A percentile compares a stretch with the other conserved stretches of the same genome.
phyloP scores from a whole-genome alignment of 352 stramenopile genomes.

The Pythium aristosporum region DNA sequence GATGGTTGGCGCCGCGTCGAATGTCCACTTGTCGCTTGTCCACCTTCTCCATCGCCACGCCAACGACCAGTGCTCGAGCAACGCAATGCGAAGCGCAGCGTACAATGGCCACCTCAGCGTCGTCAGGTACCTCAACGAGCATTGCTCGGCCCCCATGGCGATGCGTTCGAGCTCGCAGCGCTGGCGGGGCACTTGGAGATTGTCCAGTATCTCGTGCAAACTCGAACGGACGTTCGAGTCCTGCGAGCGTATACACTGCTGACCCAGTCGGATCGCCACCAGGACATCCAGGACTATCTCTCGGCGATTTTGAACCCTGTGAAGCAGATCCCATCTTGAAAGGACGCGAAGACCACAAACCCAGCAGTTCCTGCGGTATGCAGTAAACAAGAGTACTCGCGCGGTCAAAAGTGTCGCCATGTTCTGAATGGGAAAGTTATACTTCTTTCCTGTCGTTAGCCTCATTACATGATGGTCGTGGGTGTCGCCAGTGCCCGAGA shows the following conservation, averaged over 20 bases:
- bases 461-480: slow-evolving; percentile 22
- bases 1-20: slow-evolving; percentile 13
- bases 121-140: slow-evolving; percentile 10
- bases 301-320: slow-evolving; percentile 6
- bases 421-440: not conserved
- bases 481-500: slow-evolving; percentile 16
- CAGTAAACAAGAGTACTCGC: not conserved
- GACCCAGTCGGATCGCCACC: not conserved
- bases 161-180: slow-evolving; percentile 8
- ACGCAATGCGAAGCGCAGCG: slow-evolving; percentile 2
- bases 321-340: not conserved
- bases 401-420: too few species aligned
- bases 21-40: slow-evolving; percentile 19
- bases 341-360: not conserved
- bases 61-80: slow-evolving; percentile 9
- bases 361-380: not conserved
- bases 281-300: not conserved
- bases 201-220: slow-evolving; percentile 2
- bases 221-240: not conserved
- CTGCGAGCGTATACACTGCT: not conserved
- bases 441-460: not conserved
- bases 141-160: not conserved
- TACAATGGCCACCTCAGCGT: slow-evolving; percentile 1
- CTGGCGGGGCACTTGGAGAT: not conserved
- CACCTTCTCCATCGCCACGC: slow-evolving; percentile 15